A percentile compares a stretch with the other conserved stretches of the same genome.
These are phyloP conservation scores for Daldinia loculata DNA, from an alignment of 495 filamentous ascomycete genomes.

Conservation along the genomic window DNA sequence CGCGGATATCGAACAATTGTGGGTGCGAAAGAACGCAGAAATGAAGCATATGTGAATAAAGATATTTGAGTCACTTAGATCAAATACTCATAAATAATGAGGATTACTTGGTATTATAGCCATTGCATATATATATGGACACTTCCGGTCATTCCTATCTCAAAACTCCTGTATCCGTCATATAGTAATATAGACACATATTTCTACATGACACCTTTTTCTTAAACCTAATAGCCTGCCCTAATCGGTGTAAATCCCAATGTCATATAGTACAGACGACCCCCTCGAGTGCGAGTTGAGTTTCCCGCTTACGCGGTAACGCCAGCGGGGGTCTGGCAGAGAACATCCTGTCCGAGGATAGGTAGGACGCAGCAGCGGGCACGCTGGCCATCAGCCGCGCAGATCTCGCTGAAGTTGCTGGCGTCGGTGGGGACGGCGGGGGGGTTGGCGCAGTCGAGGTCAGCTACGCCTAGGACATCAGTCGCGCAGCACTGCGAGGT, in stretches of 20 bases:
- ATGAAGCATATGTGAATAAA: slow-evolving; percentile 41
- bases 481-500: slow-evolving; percentile 55
- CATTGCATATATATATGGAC: slow-evolving; percentile 4
- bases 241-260: background rate
- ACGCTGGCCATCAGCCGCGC: slow-evolving; percentile 53
- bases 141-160: background rate
- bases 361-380: slow-evolving; percentile 57
- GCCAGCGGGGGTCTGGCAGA: slow-evolving; percentile 52
- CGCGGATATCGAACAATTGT: slow-evolving; percentile 58
- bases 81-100: no score
- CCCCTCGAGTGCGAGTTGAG: background rate
- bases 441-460: slow-evolving; percentile 55
- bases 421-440: slow-evolving; percentile 42
- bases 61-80: no score
- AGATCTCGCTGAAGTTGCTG: slow-evolving; percentile 46
- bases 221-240: slow-evolving; percentile 8
- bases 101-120: background rate
- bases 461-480: slow-evolving; percentile 53
- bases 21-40: slow-evolving; percentile 48
- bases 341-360: slow-evolving; percentile 49
- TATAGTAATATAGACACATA: background rate
- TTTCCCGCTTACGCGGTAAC: slow-evolving; percentile 42
- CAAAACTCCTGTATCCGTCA: background rate
- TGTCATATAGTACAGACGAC: background rate
- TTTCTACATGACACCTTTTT: background rate